Base-by-base conservation (phyloP, 441 rosid genomes). In the Bruguiera hainesii region DNA sequence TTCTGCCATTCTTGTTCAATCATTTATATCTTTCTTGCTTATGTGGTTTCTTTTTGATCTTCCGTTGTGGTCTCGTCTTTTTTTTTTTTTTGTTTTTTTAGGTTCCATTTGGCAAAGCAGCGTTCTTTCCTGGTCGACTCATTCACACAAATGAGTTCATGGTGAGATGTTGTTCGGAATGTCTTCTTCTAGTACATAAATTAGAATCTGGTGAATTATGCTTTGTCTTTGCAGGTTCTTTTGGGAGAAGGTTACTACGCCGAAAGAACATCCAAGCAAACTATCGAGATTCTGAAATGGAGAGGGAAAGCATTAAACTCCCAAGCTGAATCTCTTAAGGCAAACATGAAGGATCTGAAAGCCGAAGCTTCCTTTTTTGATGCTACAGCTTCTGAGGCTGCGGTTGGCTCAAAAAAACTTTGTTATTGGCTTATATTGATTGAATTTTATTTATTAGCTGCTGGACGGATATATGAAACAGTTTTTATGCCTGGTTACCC, bases 71-170 rank as follows among this genome's bases (percentile, higher is more conserved):
- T 37, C 3, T 10, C 3, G 33, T 4, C 50, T 50, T 52, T 21
- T 21, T 61, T 20, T 53, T 60, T 67, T 51, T 51, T 46, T 23
- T 31, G 35, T 31, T 6, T 33, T 33, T 33, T 7, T 68, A 90
- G 96, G 95, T 89, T 75, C 97, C 96, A 0, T 91, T 89, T 23
- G 96, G 97, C 39, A 91, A 89, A 83, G 79, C 81, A 21, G 96
- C 94, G 3, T 89, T 91, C 70, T 88, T 94, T 62, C 96, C 98
- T 26, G 96, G 96, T 56, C 88, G 87, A 61, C 76, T 94, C 75
- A 68, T 89, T 15, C 98, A 94, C 73, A 91, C 96, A 26, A 94
- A 94, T 71, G 98, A 94, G 83, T 82, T 79, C 70, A 56, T 84
- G 91, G 96, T 94, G 84, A 25, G 6, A 18, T 66, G 18, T 42